phyloP scores from a whole-genome alignment of 1,284 basidiomycete species.

The Puccinia horiana region DNA sequence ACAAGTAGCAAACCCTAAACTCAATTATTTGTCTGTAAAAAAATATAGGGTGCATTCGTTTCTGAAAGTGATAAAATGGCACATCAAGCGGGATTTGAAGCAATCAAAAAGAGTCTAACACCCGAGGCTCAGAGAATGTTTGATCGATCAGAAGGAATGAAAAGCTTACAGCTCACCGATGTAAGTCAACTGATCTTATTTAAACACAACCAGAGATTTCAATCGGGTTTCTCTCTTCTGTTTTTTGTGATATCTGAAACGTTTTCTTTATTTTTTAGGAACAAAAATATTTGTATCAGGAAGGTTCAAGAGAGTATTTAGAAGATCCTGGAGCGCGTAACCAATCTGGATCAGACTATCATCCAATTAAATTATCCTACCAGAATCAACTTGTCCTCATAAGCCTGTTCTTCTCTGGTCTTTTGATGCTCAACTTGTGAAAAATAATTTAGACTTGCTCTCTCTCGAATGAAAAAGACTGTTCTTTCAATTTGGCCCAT shows the following conservation, averaged over 20 bases:
- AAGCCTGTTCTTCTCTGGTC: background rate
- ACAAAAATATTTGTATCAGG: constrained; percentile 6
- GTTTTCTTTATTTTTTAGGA: background rate
- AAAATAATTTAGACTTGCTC: background rate
- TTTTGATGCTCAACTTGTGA: background rate
- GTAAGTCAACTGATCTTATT: background rate
- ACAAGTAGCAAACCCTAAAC: background rate
- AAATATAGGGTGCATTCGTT: constrained; percentile 30
- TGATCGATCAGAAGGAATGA: constrained; percentile 40
- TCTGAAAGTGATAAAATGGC: constrained; percentile 15
- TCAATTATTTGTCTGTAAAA: background rate
- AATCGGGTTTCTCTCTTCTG: background rate
- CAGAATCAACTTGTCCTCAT: background rate
- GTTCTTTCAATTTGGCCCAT: too few relatives aligned
- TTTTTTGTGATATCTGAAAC: too few relatives aligned
- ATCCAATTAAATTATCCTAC: background rate
- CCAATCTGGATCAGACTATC: background rate
- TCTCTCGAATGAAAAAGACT: too few relatives aligned
- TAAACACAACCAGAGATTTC: background rate
- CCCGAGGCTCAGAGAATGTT: constrained; percentile 32
- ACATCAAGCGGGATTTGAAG: constrained; percentile 42
- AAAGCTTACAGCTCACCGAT: constrained; percentile 25
- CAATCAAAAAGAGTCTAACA: constrained; percentile 26
- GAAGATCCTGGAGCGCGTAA: background rate
- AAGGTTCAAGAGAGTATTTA: constrained; percentile 23